phyloP scores from a whole-genome alignment of 1,139 yeast species.

The Saccharomyces pastorianus region DNA sequence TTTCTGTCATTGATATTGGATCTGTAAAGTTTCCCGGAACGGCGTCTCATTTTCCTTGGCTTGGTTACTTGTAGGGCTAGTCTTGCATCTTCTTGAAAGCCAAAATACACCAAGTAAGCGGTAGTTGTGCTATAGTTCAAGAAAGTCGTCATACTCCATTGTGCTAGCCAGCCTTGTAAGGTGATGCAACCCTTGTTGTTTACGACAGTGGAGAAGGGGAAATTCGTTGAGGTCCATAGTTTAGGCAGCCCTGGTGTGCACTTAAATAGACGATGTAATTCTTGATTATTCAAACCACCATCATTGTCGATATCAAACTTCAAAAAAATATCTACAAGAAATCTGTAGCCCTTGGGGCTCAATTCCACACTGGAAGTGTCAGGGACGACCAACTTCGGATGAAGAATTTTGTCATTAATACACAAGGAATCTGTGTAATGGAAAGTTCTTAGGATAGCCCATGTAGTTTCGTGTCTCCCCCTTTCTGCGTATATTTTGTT shows the following conservation, averaged over 20 bases:
- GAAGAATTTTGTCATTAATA: slow-evolving; percentile 64
- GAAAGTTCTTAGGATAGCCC: slow-evolving; percentile 86
- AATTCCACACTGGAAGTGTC: slow-evolving; percentile 76
- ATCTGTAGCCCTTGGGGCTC: slow-evolving; percentile 85
- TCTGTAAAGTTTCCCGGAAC: slow-evolving; percentile 59
- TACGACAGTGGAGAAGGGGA: slow-evolving; percentile 80
- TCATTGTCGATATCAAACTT: slow-evolving; percentile 90
- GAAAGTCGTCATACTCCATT: slow-evolving; percentile 94
- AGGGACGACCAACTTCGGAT: slow-evolving; percentile 74
- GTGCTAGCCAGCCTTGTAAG: slow-evolving; percentile 95
- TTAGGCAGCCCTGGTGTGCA: slow-evolving; percentile 92
- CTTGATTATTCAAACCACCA: slow-evolving; percentile 78
- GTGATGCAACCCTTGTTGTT: slow-evolving; percentile 87
- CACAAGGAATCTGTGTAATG: slow-evolving; percentile 89
- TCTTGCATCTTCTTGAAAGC: slow-evolving; percentile 50
- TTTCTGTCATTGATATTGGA: slow-evolving; percentile 72
- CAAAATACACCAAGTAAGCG: slow-evolving; percentile 81
- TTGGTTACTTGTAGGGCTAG: slow-evolving; percentile 76
- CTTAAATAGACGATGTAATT: slow-evolving; percentile 56
- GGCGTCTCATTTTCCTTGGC: slow-evolving; percentile 58
- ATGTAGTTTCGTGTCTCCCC: slow-evolving; percentile 91
- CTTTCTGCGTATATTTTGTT: slow-evolving; percentile 78
- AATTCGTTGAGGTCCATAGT: slow-evolving; percentile 76
- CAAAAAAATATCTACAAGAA: slow-evolving; percentile 79
- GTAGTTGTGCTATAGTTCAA: slow-evolving; percentile 76